Base-by-base conservation (phyloP, 805 yeast genomes). In the Jamesozyma rosinii region DNA sequence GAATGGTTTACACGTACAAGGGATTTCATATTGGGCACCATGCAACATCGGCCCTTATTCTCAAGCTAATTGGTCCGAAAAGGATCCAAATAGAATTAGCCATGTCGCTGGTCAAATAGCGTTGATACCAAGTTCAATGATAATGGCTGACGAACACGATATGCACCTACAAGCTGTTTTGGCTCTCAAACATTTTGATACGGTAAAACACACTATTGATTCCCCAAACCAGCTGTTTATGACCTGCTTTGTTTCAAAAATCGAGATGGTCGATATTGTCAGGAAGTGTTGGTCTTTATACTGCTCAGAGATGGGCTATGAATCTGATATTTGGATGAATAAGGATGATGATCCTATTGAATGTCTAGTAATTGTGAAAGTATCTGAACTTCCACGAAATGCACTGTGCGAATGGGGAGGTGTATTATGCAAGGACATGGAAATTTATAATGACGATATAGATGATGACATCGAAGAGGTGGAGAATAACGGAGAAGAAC, bases 41-140 rank as follows among this genome's bases (percentile, higher is more conserved):
- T 90, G 95, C 31, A 92, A 92, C 52, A 92, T 92, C 37, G 98
- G 98, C 0, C 98, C 98, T 0, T 92, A 92, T 58, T 90, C 98
- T 0, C 98, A 92, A 62, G 75, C 89, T 0, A 76, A 79, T 10
- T 62, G 61, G 58, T 43, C 41, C 5, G 61, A 73, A 4, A 41
- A 44, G n/a, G 79, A 77, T 13, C 57, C 57, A 17, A 75, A 77
- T 44, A 63, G 71, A 22, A 61, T 78, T 6, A 79, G 82, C 2
- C 69, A 72, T 31, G 59, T 89, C 11, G 85, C 97, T 40, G 98
- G 98, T 0, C 97, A 92, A 65, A 89, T 92, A 32, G 94, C 95
- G 1, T 67, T 92, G 33, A 59, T 81, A 1, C 97, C 98, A 0
- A 61, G 75, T 1, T 61, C 75, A 11, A 83, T 90, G 89, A 71